These are phyloP conservation scores for Kluyveromyces dobzhanskii DNA, from an alignment of 805 yeast genomes.

Conservation along the genomic window DNA sequence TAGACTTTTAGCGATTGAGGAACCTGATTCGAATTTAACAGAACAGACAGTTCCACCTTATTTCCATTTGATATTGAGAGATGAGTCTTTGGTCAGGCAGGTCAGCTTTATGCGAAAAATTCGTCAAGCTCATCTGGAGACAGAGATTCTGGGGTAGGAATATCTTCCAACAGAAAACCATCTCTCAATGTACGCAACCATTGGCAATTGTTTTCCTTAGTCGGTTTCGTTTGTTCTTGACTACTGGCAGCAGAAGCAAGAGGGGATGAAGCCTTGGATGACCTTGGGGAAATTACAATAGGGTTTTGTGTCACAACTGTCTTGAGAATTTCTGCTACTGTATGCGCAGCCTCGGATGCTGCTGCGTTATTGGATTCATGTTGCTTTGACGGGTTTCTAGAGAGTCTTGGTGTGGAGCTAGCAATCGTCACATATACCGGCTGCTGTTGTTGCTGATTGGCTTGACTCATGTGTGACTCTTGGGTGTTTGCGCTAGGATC, in stretches of 20 bases:
- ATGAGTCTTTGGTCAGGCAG: no score
- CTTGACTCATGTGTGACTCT: background rate
- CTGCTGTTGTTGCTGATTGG: background rate
- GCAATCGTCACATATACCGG: slow-evolving; percentile 53
- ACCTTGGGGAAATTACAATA: slow-evolving; percentile 10
- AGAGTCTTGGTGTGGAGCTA: slow-evolving; percentile 74
- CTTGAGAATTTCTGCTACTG: slow-evolving; percentile 60
- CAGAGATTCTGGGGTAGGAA: slow-evolving; percentile 70
- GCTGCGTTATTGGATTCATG: slow-evolving; percentile 8
- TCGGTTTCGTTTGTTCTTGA: background rate
- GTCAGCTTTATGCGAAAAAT: slow-evolving; percentile 31
- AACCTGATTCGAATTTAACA: no score
- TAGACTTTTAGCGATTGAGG: no score
- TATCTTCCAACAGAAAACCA: slow-evolving; percentile 71
- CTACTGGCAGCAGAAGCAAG: background rate
- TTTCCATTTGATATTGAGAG: no score
- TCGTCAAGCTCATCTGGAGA: slow-evolving; percentile 61
- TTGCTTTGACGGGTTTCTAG: slow-evolving; percentile 37
- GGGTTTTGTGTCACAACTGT: slow-evolving; percentile 24
- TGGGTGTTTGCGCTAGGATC: background rate
- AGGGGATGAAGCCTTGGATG: background rate
- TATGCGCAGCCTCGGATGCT: slow-evolving; percentile 55
- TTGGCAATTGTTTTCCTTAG: slow-evolving; percentile 5
- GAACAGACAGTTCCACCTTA: no score
- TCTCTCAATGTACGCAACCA: slow-evolving; percentile 71